Evolutionary conservation across 495 filamentous ascomycete genomes (phyloP), one percentile per base, ranked within the genome.

Genomic region (Ramalina intermedia): DNA sequence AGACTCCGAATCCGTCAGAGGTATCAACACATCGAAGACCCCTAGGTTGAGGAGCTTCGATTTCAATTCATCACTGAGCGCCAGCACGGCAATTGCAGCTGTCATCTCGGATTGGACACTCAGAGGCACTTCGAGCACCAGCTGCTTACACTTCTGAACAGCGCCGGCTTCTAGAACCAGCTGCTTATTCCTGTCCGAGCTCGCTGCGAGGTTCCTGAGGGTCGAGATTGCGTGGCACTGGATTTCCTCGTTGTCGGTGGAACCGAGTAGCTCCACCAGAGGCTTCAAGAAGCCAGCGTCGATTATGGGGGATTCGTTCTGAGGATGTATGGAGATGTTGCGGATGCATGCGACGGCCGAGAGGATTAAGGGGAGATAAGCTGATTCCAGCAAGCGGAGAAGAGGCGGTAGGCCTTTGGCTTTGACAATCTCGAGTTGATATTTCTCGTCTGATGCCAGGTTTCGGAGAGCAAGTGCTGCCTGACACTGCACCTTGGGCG

Each of bases 41-140:
- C 93, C 93, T 3, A 96, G 74, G 47, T 83, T 84, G n/a, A 96
- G 70, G 8, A 98, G 73, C 59, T 93, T 82, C 1, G 82, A 79
- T 62, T 98, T 98, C 40, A 98, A 75, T 46, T 98, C 91, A 60
- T 98, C 91, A 58, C 88, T 95, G 50, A 98, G 67, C 17, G 91
- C 91, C 46, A 98, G 72, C n/a, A 98, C 91, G 40, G 91, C 91
- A 62, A 98, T 96, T 3, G 91, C 91, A 24, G 91, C 91, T 21
- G 91, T 98, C 91, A 98, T 98, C 65, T 98, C 91, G 18, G 88
- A 95, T 60, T 98, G 91, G 5, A 98, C 91, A 37, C 82, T 90
- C 41, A 96, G 74, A 0, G 93, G 88, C 23, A 96, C 91, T 39
- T 93, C 80, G 12, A 98, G 72, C 17, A 98, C 90, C 37, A 98